phyloP scores from a whole-genome alignment of 768 basidiomycete species.

The Lepiota venenata region DNA sequence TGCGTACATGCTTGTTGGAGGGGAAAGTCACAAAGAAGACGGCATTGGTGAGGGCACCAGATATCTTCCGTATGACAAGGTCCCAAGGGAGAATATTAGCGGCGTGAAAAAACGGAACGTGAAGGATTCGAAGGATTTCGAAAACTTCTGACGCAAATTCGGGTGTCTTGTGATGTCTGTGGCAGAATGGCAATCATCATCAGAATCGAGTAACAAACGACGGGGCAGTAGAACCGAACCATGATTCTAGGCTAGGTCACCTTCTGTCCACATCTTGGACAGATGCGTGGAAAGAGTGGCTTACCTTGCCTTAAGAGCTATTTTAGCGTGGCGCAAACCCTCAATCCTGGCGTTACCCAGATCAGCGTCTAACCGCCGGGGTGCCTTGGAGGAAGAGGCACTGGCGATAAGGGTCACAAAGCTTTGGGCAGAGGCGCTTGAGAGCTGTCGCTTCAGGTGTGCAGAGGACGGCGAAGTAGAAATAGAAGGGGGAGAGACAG shows the following conservation, averaged over 20 bases:
- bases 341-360: slow-evolving; percentile 48
- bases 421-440: slow-evolving; percentile 31
- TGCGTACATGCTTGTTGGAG: slow-evolving; percentile 43
- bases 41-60: slow-evolving; percentile 92
- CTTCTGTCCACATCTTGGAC: slow-evolving; percentile 27
- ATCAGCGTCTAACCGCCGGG: slow-evolving; percentile 32
- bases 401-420: slow-evolving; percentile 26
- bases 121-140: slow-evolving; percentile 50
- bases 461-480: neutral
- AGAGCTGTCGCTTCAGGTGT: slow-evolving; percentile 20
- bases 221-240: slow-evolving; percentile 29
- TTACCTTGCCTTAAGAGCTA: slow-evolving; percentile 69
- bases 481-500: neutral
- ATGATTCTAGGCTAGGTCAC: slow-evolving; percentile 20
- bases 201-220: slow-evolving; percentile 17
- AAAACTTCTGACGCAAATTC: slow-evolving; percentile 55
- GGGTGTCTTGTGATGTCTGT: slow-evolving; percentile 62
- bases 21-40: slow-evolving; percentile 93
- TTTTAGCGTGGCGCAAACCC: slow-evolving; percentile 54
- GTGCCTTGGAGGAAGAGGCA: slow-evolving; percentile 28
- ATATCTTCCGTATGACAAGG: slow-evolving; percentile 73
- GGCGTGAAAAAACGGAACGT: slow-evolving; percentile 57
- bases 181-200: slow-evolving; percentile 15
- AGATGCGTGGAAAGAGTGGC: slow-evolving; percentile 28
- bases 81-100: slow-evolving; percentile 40